Evolutionary conservation across 805 yeast species (phyloP), one percentile per base, ranked within the genome.

Genomic region (Naumovozyma baii): DNA sequence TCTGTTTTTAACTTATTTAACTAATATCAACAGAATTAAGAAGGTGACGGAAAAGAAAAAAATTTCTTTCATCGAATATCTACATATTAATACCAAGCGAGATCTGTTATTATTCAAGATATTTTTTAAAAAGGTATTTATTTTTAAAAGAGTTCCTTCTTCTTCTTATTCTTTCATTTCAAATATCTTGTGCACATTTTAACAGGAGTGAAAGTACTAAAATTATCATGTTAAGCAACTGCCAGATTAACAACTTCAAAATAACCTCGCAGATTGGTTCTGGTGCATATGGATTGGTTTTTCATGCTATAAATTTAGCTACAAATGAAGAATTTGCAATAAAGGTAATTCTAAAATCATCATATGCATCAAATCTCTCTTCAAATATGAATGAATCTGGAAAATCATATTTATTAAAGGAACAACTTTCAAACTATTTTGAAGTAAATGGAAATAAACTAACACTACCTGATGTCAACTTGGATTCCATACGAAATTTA

Each of bases 241-340:
- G 55, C 31, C 50, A 49, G 39, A 51, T 59, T 3, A 59, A 59
- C 40, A 56, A 56, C 39, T 55, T 42, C 37, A 46, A 46, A 36
- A 50, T 59, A 5, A 35, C 43, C 4, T 39, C 44, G 5, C 59
- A 57, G 36, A 35, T 52, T 12, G 95, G 95, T 9, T 74, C 90
- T 1, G 95, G 96, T 17, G 88, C 94, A 16, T 86, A 80, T 52
- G 94, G 94, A 7, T 68, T 81, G 26, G 92, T 87, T 5, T 86
- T 81, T 64, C 67, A 74, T 13, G 26, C 26, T 10, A 87, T 85
- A 2, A 60, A 69, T 43, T 81, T 85, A 54, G 48, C 68, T 16
- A 53, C 49, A 33, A 71, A 80, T 0, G 69, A 25, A 15, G 68
- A 71, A 13, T 77, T 67, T 50, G 95, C 95, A 1, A 74, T 87